Conservation (phyloP, 257 asterid species). For the Plantago ovata region DNA sequence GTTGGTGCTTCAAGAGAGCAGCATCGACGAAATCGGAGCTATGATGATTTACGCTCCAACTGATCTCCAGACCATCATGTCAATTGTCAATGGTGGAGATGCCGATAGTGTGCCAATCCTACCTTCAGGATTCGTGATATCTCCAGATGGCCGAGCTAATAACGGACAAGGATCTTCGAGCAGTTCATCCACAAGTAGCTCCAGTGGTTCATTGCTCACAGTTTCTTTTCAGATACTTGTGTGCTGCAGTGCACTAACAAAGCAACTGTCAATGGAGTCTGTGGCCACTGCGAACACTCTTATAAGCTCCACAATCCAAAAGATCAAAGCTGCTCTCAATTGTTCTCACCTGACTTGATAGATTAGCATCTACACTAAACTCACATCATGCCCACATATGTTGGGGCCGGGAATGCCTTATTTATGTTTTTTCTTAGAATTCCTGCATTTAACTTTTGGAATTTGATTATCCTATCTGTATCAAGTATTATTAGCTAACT, state of each 20-base stretch:
- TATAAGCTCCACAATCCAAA: constrained; percentile 46
- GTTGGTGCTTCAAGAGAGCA: constrained; percentile 62
- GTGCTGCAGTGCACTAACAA: constrained; percentile 20
- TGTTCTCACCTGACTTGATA: constrained; percentile 14
- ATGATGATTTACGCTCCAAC: constrained; percentile 48
- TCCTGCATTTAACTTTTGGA: too few relatives aligned
- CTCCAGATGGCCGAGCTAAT: constrained; percentile 38
- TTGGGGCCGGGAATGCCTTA: too few relatives aligned
- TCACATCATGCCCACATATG: too few relatives aligned
- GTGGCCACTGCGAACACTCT: constrained; percentile 40
- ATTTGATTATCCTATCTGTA: too few relatives aligned
- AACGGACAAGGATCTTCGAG: constrained; percentile 24
- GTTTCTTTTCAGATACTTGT: constrained; percentile 49
- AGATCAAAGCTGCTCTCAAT: constrained; percentile 36
- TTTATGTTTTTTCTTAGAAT: too few relatives aligned
- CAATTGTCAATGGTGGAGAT: constrained; percentile 42
- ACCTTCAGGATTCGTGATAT: constrained; percentile 65
- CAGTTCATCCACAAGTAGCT: constrained; percentile 13
- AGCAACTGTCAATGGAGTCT: constrained; percentile 42
- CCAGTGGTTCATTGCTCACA: constrained; percentile 49
- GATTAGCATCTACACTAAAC: neutral
- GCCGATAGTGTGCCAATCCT: constrained; percentile 31
- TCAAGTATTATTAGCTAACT: too few relatives aligned
- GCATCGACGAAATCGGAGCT: constrained; percentile 46
- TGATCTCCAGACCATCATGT: constrained; percentile 22